A percentile compares a stretch with the other conserved stretches of the same genome.
Evolutionary conservation across 495 filamentous ascomycete species (phyloP).

Genomic region (Penicillium atrosanguineum): DNA sequence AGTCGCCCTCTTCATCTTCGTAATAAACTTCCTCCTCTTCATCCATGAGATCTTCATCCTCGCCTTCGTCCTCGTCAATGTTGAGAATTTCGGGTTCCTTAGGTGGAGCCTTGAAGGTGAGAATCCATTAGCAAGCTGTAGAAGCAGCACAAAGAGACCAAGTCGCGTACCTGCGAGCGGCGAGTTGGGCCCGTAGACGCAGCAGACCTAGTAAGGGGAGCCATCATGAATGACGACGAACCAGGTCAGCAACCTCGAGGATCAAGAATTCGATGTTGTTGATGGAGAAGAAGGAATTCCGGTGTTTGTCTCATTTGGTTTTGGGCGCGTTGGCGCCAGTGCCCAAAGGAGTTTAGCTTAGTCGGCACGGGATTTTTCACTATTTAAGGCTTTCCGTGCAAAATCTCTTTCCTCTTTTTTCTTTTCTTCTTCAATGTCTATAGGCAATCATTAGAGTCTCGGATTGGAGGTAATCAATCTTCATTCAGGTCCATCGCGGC

Average conservation of each 20-base stretch:
- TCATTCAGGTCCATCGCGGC: conserved; percentile 84
- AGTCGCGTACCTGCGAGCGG: conserved; percentile 17
- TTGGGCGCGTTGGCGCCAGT: conserved; percentile 35
- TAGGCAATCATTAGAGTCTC: conserved; percentile 99
- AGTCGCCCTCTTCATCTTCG: conserved; percentile 18
- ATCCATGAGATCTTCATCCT: conserved; percentile 28
- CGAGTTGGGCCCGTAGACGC: conserved; percentile 9
- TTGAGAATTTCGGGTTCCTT: conserved; percentile 40
- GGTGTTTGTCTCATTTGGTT: conserved; percentile 36
- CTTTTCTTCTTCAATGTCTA: conserved; percentile 68
- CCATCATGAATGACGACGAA: conserved; percentile 20
- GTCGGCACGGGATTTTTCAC: conserved; percentile 22
- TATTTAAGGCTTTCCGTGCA: conserved; percentile 25
- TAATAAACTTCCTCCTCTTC: conserved; percentile 23
- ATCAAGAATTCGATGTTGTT: conserved; percentile 4
- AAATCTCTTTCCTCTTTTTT: conserved; percentile 20
- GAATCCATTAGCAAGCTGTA: conserved; percentile 26
- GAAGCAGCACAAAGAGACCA: background rate
- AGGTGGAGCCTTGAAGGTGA: conserved; percentile 17
- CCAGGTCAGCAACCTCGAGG: background rate
- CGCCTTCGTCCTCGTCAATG: conserved; percentile 39
- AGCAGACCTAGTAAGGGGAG: conserved; percentile 29
- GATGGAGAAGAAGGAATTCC: conserved; percentile 19
- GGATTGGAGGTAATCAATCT: conserved; percentile 88
- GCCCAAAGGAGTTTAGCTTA: conserved; percentile 30